Evolutionary conservation across 73 alveolate genomes (phyloP).

Genomic region (Tetrahymena thermophila): DNA sequence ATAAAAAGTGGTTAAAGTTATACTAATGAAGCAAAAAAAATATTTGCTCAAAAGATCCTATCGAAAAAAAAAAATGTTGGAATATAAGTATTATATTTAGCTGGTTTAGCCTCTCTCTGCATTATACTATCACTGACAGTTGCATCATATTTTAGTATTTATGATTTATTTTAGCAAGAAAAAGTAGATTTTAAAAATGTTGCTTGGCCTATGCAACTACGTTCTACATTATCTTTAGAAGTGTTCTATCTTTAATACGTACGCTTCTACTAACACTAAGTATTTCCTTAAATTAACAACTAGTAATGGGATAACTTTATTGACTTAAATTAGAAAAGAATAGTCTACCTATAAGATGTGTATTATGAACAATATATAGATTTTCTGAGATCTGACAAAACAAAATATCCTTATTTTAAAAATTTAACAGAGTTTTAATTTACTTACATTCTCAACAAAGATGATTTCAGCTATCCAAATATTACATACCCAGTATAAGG

Average conservation of each 20-base stretch:
- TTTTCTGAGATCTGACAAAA: not conserved
- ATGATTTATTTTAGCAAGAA: not conserved
- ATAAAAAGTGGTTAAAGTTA: not conserved
- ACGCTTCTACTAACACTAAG: not conserved
- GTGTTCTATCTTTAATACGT: not conserved
- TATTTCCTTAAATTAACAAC: not conserved
- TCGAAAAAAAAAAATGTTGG: not conserved
- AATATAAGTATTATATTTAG: not conserved
- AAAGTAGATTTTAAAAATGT: not conserved
- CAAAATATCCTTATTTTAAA: not conserved
- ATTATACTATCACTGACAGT: not conserved
- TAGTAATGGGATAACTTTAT: not conserved
- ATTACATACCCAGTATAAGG: not conserved
- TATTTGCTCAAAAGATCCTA: not conserved
- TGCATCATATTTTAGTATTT: not conserved
- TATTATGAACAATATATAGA: not conserved
- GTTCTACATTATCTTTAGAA: not conserved
- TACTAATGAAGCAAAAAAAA: not conserved
- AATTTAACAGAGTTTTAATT: not conserved
- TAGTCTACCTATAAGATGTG: not conserved
- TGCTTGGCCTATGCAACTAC: not conserved
- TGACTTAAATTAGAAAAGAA: not conserved
- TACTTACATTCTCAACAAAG: not conserved
- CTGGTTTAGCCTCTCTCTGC: not conserved
- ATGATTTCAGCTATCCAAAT: not conserved